Evolutionary conservation across 805 yeast genomes (phyloP).

Genomic region (Lipomyces mesembrius): DNA sequence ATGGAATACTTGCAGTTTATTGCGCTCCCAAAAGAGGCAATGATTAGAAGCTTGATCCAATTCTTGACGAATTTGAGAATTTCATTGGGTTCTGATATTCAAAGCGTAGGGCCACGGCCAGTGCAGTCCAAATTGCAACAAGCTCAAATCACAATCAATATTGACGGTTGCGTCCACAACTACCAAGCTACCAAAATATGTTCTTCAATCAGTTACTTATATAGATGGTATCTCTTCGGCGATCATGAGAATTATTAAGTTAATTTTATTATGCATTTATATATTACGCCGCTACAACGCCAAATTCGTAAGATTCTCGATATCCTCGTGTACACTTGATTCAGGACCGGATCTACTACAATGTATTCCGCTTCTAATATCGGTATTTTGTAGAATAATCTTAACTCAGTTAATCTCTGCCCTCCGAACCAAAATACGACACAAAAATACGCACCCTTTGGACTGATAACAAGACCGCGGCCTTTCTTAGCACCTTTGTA

Average conservation of each 20-base stretch:
- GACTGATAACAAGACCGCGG: constrained; percentile 86
- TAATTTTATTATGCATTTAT: neutral
- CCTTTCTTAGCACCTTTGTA: constrained; percentile 93
- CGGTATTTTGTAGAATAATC: constrained; percentile 41
- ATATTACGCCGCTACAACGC: neutral
- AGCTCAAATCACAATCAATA: neutral
- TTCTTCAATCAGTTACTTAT: neutral
- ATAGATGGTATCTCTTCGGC: neutral
- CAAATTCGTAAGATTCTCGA: neutral
- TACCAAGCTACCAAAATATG: neutral
- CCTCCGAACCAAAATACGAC: neutral
- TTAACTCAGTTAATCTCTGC: constrained; percentile 1
- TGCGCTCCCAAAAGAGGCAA: neutral
- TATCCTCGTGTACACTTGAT: neutral
- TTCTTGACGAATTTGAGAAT: neutral
- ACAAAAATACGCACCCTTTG: constrained; percentile 49
- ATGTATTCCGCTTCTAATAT: constrained; percentile 20
- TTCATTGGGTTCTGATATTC: neutral
- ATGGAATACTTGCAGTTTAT: neutral
- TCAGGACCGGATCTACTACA: neutral
- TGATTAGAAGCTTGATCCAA: neutral
- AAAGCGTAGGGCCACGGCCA: neutral
- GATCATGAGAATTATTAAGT: no score
- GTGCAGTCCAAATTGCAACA: neutral
- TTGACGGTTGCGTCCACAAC: neutral